Conservation (phyloP, 495 filamentous ascomycete species). For the Neurospora cerealis region DNA sequence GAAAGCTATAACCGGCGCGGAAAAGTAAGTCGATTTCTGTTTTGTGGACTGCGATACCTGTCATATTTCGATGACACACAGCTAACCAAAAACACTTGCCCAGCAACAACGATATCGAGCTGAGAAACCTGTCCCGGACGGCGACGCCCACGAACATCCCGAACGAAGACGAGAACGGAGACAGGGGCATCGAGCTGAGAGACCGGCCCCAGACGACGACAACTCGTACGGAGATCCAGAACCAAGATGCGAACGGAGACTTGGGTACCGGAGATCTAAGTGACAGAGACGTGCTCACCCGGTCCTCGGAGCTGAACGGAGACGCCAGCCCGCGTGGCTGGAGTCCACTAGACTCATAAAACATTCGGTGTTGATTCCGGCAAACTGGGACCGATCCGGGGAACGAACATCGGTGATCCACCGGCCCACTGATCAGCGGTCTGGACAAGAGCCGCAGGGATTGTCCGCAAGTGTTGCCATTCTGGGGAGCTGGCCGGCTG, state of each 20-base stretch:
- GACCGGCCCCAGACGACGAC: neutral
- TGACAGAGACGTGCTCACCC: neutral
- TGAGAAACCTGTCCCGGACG: neutral
- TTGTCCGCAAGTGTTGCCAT: neutral
- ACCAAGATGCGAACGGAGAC: neutral
- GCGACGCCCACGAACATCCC: neutral
- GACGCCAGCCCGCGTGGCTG: neutral
- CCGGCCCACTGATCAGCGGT: neutral
- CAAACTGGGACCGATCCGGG: neutral
- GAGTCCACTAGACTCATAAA: neutral
- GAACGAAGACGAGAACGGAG: neutral
- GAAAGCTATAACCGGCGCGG: neutral
- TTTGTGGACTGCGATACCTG: neutral
- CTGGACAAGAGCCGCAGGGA: neutral
- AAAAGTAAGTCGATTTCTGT: neutral
- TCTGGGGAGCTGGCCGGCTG: neutral
- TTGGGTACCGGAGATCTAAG: neutral
- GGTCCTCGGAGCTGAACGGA: neutral
- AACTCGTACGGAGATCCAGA: neutral
- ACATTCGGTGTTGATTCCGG: neutral
- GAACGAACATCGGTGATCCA: neutral
- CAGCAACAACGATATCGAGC: neutral
- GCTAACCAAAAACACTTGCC: neutral
- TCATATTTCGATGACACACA: neutral
- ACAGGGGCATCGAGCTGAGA: neutral